phyloP scores from a whole-genome alignment of 441 rosid genomes.

The Isatis lusitanica region DNA sequence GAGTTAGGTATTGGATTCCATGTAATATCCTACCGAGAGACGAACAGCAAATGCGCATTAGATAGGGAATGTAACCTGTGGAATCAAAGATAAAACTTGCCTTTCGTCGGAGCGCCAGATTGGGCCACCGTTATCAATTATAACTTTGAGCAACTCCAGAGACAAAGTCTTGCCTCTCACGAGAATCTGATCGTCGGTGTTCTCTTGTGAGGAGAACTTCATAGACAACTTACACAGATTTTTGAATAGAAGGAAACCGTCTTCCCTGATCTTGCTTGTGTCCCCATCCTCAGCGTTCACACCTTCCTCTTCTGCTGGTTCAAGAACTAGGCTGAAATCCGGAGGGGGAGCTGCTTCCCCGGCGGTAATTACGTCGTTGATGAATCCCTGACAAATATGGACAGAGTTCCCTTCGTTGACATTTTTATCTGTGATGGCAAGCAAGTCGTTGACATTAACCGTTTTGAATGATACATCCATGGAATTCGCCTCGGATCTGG shows the following conservation, averaged over 20 bases:
- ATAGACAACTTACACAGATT: slow-evolving; percentile 88
- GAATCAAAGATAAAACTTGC: slow-evolving; percentile 47
- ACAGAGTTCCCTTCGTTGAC: slow-evolving; percentile 90
- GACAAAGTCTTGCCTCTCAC: slow-evolving; percentile 90
- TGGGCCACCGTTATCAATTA: slow-evolving; percentile 78
- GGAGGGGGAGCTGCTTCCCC: slow-evolving; percentile 60
- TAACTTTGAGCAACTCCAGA: slow-evolving; percentile 82
- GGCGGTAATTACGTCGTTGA: slow-evolving; percentile 66
- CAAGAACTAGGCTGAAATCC: slow-evolving; percentile 39
- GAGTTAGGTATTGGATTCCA: slow-evolving; percentile 8
- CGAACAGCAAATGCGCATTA: slow-evolving; percentile 13
- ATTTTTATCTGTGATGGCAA: slow-evolving; percentile 80
- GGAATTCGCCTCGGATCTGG: slow-evolving; percentile 74
- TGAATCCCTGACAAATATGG: slow-evolving; percentile 68
- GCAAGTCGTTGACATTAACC: slow-evolving; percentile 63
- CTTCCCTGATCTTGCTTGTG: slow-evolving; percentile 78
- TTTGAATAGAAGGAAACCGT: slow-evolving; percentile 79
- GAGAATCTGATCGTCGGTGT: slow-evolving; percentile 87
- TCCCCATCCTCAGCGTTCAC: slow-evolving; percentile 30
- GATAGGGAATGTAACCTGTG: slow-evolving; percentile 16
- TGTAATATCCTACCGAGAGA: neutral
- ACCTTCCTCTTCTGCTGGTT: slow-evolving; percentile 20
- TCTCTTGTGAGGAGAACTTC: slow-evolving; percentile 90
- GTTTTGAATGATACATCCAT: slow-evolving; percentile 52
- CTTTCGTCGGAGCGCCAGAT: slow-evolving; percentile 83